These are phyloP conservation scores for Pseudocercospora eumusae DNA, from an alignment of 2,329 filamentous ascomycete genomes.

Conservation along the genomic window DNA sequence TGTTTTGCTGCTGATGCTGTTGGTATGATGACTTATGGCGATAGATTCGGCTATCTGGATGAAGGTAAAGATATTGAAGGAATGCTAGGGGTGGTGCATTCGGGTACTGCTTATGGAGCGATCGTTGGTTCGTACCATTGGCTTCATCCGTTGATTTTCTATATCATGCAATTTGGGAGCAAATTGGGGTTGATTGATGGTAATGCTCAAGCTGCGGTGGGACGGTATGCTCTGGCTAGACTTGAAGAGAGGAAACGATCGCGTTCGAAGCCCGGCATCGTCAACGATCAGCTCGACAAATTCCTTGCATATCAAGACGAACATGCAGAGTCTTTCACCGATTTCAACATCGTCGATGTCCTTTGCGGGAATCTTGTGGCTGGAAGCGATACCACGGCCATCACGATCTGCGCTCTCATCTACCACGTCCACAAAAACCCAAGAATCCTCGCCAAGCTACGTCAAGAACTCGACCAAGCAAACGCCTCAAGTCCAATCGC, in stretches of 20 bases:
- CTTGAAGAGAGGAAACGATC: neutral
- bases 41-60: conserved; percentile 44
- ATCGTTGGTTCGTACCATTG: neutral
- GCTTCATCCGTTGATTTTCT: conserved; percentile 36
- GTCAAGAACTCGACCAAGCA: conserved; percentile 24
- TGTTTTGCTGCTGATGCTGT: conserved; percentile 49
- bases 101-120: conserved; percentile 2
- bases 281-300: conserved; percentile 39
- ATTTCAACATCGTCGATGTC: conserved; percentile 40
- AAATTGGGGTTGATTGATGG: conserved; percentile 36
- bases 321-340: conserved; percentile 42
- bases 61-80: conserved; percentile 38
- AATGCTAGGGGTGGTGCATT: conserved; percentile 5
- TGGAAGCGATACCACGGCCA: conserved; percentile 40
- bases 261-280: conserved; percentile 33
- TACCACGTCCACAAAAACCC: conserved; percentile 37
- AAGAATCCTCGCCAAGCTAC: conserved; percentile 28
- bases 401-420: conserved; percentile 36
- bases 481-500: conserved; percentile 27
- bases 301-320: conserved; percentile 40
- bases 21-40: conserved; percentile 39
- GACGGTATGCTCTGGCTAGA: conserved; percentile 20
- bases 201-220: conserved; percentile 29
- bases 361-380: conserved; percentile 26
- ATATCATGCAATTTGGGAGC: conserved; percentile 43